A percentile compares a stretch with the other conserved stretches of the same genome.
These are phyloP conservation scores for Fusarium succisae DNA, from an alignment of 2,329 filamentous ascomycete species.

Conservation along the genomic window DNA sequence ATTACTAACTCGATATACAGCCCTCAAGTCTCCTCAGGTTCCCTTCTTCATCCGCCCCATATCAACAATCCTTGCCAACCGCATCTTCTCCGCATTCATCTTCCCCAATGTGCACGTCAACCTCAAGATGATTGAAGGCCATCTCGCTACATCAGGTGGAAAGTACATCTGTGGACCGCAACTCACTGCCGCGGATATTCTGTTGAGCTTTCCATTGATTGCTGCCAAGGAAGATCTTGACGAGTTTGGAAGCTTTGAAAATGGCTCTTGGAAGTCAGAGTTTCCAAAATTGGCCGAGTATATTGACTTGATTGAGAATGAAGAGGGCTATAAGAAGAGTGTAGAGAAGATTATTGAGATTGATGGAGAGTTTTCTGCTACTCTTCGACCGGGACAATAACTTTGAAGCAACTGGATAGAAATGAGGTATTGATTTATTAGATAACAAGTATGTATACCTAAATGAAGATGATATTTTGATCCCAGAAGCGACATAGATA, in stretches of 20 bases:
- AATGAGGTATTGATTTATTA: background rate
- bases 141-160: slow-evolving; percentile 57
- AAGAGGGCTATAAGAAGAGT: slow-evolving; percentile 60
- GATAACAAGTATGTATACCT: background rate
- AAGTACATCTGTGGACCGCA: slow-evolving; percentile 59
- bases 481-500: too few relatives aligned
- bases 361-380: slow-evolving; percentile 51
- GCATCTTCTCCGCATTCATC: slow-evolving; percentile 53
- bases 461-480: background rate
- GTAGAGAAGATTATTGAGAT: slow-evolving; percentile 60
- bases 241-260: slow-evolving; percentile 54
- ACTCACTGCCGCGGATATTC: slow-evolving; percentile 63
- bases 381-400: background rate
- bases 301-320: slow-evolving; percentile 54
- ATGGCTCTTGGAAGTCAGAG: slow-evolving; percentile 49
- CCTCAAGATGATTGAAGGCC: slow-evolving; percentile 60
- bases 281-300: slow-evolving; percentile 60
- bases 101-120: slow-evolving; percentile 60
- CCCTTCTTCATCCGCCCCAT: slow-evolving; percentile 65
- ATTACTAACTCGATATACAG: slow-evolving; percentile 37
- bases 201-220: slow-evolving; percentile 64
- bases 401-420: background rate
- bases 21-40: slow-evolving; percentile 55
- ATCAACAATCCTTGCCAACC: slow-evolving; percentile 55
- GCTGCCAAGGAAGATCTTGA: slow-evolving; percentile 53